phyloP scores from a whole-genome alignment of 805 yeast species.

The Candida andamanensis region DNA sequence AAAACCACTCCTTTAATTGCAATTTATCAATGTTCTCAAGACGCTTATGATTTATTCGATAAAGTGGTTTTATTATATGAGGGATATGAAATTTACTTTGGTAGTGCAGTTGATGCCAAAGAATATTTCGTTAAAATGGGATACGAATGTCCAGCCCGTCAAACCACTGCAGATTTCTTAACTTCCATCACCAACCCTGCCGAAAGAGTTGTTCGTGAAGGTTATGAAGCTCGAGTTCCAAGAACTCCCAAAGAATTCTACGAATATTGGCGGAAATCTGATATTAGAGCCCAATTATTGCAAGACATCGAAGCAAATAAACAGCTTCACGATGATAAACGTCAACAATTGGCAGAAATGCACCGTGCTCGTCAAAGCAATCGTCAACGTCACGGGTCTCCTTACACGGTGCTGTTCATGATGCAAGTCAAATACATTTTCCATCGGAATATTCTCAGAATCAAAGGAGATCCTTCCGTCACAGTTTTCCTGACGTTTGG shows the following conservation, averaged over 20 bases:
- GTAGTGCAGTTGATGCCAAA: conserved; percentile 38
- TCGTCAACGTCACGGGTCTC: conserved; percentile 26
- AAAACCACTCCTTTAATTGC: conserved; percentile 56
- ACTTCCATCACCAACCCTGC: conserved; percentile 65
- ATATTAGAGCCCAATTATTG: conserved; percentile 39
- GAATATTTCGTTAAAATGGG: conserved; percentile 58
- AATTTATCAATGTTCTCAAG: conserved; percentile 49
- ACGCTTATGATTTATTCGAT: conserved; percentile 45
- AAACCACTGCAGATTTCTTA: conserved; percentile 64
- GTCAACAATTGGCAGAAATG: conserved; percentile 16
- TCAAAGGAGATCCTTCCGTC: conserved; percentile 53
- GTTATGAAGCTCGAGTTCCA: conserved; percentile 52
- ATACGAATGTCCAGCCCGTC: conserved; percentile 55
- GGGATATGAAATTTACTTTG: conserved; percentile 45
- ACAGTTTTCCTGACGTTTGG: conserved; percentile 48
- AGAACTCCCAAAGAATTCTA: conserved; percentile 54
- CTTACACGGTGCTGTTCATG: conserved; percentile 40
- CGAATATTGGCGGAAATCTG: conserved; percentile 52
- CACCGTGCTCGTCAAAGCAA: conserved; percentile 37
- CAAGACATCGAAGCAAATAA: conserved; percentile 40
- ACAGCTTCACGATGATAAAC: conserved; percentile 15
- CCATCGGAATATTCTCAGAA: conserved; percentile 50
- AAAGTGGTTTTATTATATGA: conserved; percentile 43
- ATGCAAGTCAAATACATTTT: conserved; percentile 50
- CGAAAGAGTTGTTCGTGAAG: conserved; percentile 49